phyloP scores from a whole-genome alignment of 805 yeast species.

The Candida germanica region DNA sequence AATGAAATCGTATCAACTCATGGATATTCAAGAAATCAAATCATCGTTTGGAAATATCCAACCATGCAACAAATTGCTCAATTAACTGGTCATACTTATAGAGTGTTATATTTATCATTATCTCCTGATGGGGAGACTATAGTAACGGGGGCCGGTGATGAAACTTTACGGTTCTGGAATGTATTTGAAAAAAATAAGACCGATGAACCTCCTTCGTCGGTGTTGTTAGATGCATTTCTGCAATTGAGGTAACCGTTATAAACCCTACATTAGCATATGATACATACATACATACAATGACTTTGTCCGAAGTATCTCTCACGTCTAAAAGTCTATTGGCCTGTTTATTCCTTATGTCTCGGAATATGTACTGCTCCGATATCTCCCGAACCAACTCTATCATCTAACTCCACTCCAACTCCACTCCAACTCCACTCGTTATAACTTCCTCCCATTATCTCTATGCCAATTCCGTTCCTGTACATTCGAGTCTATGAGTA shows the following conservation, averaged over 20 bases:
- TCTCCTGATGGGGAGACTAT: conserved; percentile 96
- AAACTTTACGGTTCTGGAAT: conserved; percentile 93
- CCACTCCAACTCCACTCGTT: no score
- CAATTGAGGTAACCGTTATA: conserved; percentile 51
- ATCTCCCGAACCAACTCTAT: no score
- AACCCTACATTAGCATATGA: no score
- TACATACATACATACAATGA: no score
- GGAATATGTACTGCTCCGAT: no score
- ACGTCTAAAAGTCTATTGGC: no score
- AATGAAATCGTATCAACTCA: conserved; percentile 93
- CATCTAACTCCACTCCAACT: no score
- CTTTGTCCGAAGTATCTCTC: no score
- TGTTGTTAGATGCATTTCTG: conserved; percentile 69
- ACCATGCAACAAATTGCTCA: conserved; percentile 91
- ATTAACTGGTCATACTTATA: conserved; percentile 88
- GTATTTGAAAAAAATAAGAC: conserved; percentile 75
- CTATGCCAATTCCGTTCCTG: no score
- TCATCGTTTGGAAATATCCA: conserved; percentile 92
- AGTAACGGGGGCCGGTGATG: conserved; percentile 98
- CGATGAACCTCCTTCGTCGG: conserved; percentile 58
- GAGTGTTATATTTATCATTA: conserved; percentile 84
- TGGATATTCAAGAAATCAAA: conserved; percentile 87
- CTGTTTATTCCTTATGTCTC: no score
- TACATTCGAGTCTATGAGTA: no score
- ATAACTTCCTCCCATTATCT: no score